Base-by-base conservation (phyloP, 1,139 yeast species). In the Blastobotrys raffinosifermentans region DNA sequence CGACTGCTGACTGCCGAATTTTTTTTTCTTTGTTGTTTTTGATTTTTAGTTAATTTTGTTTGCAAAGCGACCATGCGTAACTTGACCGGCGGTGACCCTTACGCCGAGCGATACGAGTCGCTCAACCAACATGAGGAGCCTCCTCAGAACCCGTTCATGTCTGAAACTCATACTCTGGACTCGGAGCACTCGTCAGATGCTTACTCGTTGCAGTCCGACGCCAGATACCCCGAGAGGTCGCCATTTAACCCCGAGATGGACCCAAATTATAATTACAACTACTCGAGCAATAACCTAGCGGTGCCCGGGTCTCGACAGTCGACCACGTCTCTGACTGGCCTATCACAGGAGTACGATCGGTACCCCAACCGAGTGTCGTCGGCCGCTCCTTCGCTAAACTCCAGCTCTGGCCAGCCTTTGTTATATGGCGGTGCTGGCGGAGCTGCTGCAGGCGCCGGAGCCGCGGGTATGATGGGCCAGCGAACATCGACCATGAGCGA, bases 361-460 rank as follows among this genome's bases (percentile, higher is more conserved):
- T 62, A 62, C 44, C 66, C 67, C n/a, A 51, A 57, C 32, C 48
- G 64, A 21, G 51, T 57, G 27, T 46, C 53, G n/a, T 53, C 59
- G 4, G 59, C 58, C 3, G 56, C 58, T 8, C 56, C 56, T 3
- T 53, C 58, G 19, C 18, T 40, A 23, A 26, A 25, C 27, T 39
- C 52, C 11, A 45, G 45, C 3, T 53, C 57, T 4, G 57, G 50
- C 1, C 48, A 48, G 21, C 49, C 48, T 17, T 45, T 44, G 17
- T 36, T 41, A 25, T 37, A 32, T 14, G 44, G 43, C 17, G 37
- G 43, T 8, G 40, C 37, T 19, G 39, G 35, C 19, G 22, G 29
- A 4, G 19, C 30, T 8, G 40, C 32, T 14, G 38, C 36, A 25
- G 32, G 21, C 11, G 27, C 29, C 10, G 40, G 41, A 11, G 38